These are phyloP conservation scores for Lactarius sp. DNA, from an alignment of 768 basidiomycete genomes.

Conservation along the genomic window DNA sequence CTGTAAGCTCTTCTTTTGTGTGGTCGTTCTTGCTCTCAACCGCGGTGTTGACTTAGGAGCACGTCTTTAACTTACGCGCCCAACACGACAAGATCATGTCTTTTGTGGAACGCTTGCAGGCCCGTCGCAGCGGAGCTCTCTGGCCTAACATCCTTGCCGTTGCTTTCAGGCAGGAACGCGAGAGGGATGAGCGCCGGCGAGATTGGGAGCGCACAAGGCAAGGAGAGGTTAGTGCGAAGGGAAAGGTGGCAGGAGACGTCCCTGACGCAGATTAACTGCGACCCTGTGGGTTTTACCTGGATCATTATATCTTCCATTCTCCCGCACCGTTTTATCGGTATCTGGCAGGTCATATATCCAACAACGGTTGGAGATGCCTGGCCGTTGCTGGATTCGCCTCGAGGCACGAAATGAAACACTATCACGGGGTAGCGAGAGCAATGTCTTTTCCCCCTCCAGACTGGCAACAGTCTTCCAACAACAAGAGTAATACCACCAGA, in stretches of 20 bases:
- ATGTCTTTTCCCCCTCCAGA: neutral
- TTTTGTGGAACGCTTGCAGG: conserved; percentile 27
- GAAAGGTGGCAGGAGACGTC: conserved; percentile 15
- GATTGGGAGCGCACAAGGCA: conserved; percentile 18
- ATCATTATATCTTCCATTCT: conserved; percentile 9
- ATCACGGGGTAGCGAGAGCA: conserved; percentile 1
- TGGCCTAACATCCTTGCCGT: conserved; percentile 27
- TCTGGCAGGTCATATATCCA: conserved; percentile 14
- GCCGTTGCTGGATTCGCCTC: conserved; percentile 11
- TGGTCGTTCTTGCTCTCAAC: neutral
- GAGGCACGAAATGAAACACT: conserved; percentile 9
- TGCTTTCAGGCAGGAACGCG: conserved; percentile 25
- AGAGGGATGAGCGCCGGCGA: conserved; percentile 21
- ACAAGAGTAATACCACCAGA: neutral
- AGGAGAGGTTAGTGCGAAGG: conserved; percentile 6
- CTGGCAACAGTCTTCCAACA: neutral
- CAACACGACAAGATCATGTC: conserved; percentile 28
- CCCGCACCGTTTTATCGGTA: conserved; percentile 6
- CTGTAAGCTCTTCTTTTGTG: conserved; percentile 13
- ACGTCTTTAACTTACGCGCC: conserved; percentile 29
- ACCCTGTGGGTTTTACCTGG: conserved; percentile 11
- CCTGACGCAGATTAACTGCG: conserved; percentile 10
- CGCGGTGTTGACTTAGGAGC: conserved; percentile 20
- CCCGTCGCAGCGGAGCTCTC: conserved; percentile 23
- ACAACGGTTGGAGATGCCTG: neutral